Conservation (phyloP, 2,329 filamentous ascomycete species). For the Ophiostoma fasciatum region DNA sequence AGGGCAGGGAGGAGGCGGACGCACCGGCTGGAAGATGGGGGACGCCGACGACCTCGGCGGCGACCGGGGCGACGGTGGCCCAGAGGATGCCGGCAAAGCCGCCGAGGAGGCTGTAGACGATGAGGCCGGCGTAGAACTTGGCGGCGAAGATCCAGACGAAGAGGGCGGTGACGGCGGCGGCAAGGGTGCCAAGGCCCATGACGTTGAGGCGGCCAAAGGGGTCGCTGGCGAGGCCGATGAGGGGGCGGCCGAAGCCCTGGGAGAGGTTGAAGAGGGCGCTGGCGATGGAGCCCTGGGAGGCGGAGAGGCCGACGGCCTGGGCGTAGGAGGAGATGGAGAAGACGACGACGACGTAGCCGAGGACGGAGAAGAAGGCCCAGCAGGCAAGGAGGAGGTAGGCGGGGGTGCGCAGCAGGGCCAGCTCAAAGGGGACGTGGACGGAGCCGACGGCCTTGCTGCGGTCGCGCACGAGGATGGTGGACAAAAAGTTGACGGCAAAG, state of each 20-base stretch:
- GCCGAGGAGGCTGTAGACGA: constrained; percentile 58
- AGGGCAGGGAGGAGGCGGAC: no score
- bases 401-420: constrained; percentile 40
- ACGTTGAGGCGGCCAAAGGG: constrained; percentile 58
- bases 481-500: constrained; percentile 48
- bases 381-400: constrained; percentile 51
- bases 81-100: constrained; percentile 57
- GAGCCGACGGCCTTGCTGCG: constrained; percentile 57
- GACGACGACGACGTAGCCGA: constrained; percentile 63
- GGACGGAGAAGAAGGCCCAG: constrained; percentile 57
- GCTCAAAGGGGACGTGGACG: constrained; percentile 52
- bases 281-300: constrained; percentile 53
- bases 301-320: constrained; percentile 47
- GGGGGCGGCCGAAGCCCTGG: constrained; percentile 52
- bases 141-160: constrained; percentile 61
- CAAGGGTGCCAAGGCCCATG: constrained; percentile 47
- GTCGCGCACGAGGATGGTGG: constrained; percentile 50
- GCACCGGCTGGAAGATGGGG: no score
- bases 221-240: constrained; percentile 61
- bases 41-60: constrained; percentile 60
- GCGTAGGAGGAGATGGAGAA: constrained; percentile 66
- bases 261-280: constrained; percentile 59
- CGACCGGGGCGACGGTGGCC: constrained; percentile 53
- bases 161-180: constrained; percentile 49
- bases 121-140: constrained; percentile 45